A percentile compares a stretch with the other conserved stretches of the same genome.
These are phyloP conservation scores for Carex pumila DNA, from an alignment of 176 grass and related monocot species.

Conservation along the genomic window DNA sequence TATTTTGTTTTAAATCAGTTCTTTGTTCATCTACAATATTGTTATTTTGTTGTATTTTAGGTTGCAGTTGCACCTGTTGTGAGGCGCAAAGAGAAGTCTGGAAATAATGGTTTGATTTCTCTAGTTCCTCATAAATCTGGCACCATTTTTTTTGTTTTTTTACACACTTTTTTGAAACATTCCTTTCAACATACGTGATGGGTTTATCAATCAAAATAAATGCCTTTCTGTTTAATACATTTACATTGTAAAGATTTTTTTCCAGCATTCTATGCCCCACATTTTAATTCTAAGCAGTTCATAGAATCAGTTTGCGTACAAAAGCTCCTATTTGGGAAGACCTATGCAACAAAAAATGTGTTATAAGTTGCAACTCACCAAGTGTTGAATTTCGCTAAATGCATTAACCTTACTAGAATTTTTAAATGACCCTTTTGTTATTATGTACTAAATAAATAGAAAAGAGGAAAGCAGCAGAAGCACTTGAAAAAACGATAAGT, in stretches of 20 bases:
- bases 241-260: no score
- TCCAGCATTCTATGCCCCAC: no score
- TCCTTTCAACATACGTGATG: neutral
- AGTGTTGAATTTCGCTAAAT: no score
- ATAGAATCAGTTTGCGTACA: no score
- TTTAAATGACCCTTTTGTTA: no score
- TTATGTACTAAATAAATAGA: conserved; percentile 26
- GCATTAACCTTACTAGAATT: no score
- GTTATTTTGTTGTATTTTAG: neutral
- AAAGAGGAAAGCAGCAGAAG: conserved; percentile 53
- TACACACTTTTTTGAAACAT: neutral
- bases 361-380: neutral
- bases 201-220: neutral
- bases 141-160: neutral
- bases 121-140: no score
- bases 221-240: no score
- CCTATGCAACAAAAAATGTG: no score
- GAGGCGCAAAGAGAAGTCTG: neutral
- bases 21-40: neutral
- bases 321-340: no score
- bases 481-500: conserved; percentile 44
- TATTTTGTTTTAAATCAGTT: neutral
- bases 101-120: conserved; percentile 41
- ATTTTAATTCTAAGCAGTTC: no score
- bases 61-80: conserved; percentile 16